Evolutionary conservation across 163 green algal genomes (phyloP).

Genomic region (Prototheca cutis): DNA sequence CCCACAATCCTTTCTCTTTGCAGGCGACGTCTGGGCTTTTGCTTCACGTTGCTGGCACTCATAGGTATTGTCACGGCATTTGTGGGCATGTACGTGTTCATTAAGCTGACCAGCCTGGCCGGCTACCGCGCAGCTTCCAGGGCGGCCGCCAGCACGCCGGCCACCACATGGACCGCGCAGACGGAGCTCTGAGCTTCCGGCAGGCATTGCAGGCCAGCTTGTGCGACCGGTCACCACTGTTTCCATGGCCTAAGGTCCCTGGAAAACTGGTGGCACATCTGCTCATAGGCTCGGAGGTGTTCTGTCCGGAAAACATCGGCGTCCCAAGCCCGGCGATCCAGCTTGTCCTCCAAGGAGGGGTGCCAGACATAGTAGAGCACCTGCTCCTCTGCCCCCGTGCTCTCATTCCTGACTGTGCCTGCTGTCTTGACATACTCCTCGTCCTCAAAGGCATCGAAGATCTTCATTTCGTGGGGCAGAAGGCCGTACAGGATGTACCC

Average conservation of each 20-base stretch:
- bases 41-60: constrained; percentile 26
- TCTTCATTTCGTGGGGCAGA: constrained; percentile 12
- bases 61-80: constrained; percentile 14
- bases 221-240: no score
- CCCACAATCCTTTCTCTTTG: neutral
- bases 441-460: constrained; percentile 30
- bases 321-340: constrained; percentile 7
- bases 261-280: constrained; percentile 11
- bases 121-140: constrained; percentile 14
- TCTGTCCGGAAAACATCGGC: constrained; percentile 18
- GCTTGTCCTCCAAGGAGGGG: neutral
- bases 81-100: constrained; percentile 36
- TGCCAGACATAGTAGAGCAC: constrained; percentile 2
- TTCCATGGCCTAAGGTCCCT: neutral
- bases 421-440: constrained; percentile 27
- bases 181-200: no score
- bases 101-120: constrained; percentile 21
- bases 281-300: constrained; percentile 28
- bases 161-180: neutral
- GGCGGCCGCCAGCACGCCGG: neutral
- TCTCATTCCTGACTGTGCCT: neutral
- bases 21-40: constrained; percentile 22
- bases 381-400: neutral
- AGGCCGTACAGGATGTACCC: neutral
- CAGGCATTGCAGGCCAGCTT: no score